Conservation (phyloP, 2,329 filamentous ascomycete genomes). For the Ceratocystis colombiana region DNA sequence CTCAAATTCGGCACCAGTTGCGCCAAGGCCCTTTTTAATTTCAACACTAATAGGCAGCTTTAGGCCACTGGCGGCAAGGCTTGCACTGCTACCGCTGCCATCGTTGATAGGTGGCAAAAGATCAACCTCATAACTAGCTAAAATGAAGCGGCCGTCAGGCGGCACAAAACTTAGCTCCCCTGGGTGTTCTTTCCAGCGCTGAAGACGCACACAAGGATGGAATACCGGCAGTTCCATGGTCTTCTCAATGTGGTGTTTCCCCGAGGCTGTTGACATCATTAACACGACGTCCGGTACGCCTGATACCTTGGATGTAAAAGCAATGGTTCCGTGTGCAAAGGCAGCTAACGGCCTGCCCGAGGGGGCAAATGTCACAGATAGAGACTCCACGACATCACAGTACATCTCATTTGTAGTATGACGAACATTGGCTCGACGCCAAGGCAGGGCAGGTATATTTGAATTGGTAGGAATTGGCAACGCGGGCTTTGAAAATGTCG, state of each 20-base stretch:
- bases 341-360: constrained; percentile 80
- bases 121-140: constrained; percentile 91
- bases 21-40: constrained; percentile 68
- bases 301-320: constrained; percentile 89
- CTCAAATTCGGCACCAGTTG: constrained; percentile 74
- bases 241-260: constrained; percentile 62
- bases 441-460: constrained; percentile 57
- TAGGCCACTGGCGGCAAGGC: constrained; percentile 50
- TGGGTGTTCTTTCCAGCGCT: constrained; percentile 78
- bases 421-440: constrained; percentile 82
- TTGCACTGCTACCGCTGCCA: constrained; percentile 40
- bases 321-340: constrained; percentile 82
- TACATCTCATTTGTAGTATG: constrained; percentile 97
- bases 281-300: constrained; percentile 86
- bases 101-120: constrained; percentile 59
- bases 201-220: constrained; percentile 84
- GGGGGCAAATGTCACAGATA: constrained; percentile 79
- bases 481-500: constrained; percentile 35
- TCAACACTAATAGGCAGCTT: constrained; percentile 75
- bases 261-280: constrained; percentile 67
- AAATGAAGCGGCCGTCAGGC: constrained; percentile 84
- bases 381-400: constrained; percentile 84
- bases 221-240: constrained; percentile 86
- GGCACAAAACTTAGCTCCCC: constrained; percentile 94
- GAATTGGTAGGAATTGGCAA: constrained; percentile 37